Base-by-base conservation (phyloP, 345 rosid species). In the Cardamine resedifolia region DNA sequence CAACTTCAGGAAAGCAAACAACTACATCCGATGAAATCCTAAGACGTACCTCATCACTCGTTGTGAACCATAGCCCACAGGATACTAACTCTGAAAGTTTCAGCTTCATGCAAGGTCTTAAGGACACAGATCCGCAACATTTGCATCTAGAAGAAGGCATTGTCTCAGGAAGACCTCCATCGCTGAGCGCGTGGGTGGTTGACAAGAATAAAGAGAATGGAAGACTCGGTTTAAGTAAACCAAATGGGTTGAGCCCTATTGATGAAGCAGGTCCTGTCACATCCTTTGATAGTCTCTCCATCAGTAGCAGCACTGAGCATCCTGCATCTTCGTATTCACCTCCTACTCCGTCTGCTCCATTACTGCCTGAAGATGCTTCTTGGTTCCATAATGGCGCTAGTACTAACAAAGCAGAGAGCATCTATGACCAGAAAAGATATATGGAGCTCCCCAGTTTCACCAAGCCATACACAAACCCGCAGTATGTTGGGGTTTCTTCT, bases 311-410 rank as follows among this genome's bases (percentile, higher is more conserved):
- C 36, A 79, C 66, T 6, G 71, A 83, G 70, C 36, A 76, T 57
- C 71, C 80, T 51, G 55, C 79, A 49, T 81, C 85, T 64, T 55
- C 61, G 1, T 91, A 93, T 81, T 76, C 86, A 34, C 79, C 86
- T 52, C 91, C 91, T 27, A 53, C 72, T 27, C 98, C 98, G 44
- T 89, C 97, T 64, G 97, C 98, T 16, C 98, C 98, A 7, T 81
- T 88, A 52, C 81, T 95, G 59, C 96, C 99, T 31, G 96, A 91
- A 51, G 81, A 87, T 75, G 95, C 86, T 41, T 63, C 77, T 67
- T 89, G 92, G 94, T 77, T 78, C 49, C 79, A 61, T 64, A 83
- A 81, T 65, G 48, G 71, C 2, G 82, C 55, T 52, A 44, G 33
- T 76, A 78, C 67, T 38, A 82, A 66, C 66, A 71, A 48, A 70